A percentile compares a stretch with the other conserved stretches of the same genome.
phyloP scores from a whole-genome alignment of 306 rosid genomes.

The Lathyrus sativus region DNA sequence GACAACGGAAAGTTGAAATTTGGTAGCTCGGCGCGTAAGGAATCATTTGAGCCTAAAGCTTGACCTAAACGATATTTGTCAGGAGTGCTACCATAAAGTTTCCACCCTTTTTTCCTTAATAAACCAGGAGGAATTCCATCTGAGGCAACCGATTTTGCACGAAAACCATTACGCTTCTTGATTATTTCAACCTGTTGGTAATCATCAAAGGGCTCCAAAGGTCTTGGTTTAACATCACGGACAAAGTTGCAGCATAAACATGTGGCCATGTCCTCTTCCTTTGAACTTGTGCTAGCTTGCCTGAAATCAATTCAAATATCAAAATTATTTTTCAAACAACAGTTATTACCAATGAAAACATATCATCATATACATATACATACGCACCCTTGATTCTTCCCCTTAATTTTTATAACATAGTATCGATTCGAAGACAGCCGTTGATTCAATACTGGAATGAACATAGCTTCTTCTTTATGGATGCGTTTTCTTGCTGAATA shows the following conservation, averaged over 20 bases:
- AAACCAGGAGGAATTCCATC: slow-evolving; percentile 51
- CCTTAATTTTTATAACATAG: slow-evolving; percentile 52
- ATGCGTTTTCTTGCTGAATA: neutral
- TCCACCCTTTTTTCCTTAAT: slow-evolving; percentile 45
- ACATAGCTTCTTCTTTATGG: neutral
- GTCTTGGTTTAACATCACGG: slow-evolving; percentile 30
- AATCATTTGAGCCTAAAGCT: slow-evolving; percentile 51
- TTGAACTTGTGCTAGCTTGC: slow-evolving; percentile 48
- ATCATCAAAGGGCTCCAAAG: slow-evolving; percentile 34
- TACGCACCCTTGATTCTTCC: slow-evolving; percentile 45
- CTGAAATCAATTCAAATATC: slow-evolving; percentile 30
- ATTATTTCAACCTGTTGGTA: slow-evolving; percentile 43
- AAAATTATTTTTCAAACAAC: neutral
- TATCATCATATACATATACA: neutral
- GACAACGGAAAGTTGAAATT: slow-evolving; percentile 35
- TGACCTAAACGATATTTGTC: slow-evolving; percentile 34
- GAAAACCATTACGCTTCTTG: slow-evolving; percentile 22
- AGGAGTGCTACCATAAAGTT: slow-evolving; percentile 14
- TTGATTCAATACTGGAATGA: slow-evolving; percentile 65
- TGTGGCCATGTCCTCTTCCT: slow-evolving; percentile 38
- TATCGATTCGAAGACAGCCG: slow-evolving; percentile 59
- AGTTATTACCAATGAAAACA: no score
- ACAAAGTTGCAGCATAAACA: slow-evolving; percentile 26
- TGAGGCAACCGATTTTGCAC: slow-evolving; percentile 39
- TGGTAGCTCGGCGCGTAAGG: slow-evolving; percentile 44